Evolutionary conservation across 208 protist species (phyloP).

Genomic region (Acanthamoeba castellanii): DNA sequence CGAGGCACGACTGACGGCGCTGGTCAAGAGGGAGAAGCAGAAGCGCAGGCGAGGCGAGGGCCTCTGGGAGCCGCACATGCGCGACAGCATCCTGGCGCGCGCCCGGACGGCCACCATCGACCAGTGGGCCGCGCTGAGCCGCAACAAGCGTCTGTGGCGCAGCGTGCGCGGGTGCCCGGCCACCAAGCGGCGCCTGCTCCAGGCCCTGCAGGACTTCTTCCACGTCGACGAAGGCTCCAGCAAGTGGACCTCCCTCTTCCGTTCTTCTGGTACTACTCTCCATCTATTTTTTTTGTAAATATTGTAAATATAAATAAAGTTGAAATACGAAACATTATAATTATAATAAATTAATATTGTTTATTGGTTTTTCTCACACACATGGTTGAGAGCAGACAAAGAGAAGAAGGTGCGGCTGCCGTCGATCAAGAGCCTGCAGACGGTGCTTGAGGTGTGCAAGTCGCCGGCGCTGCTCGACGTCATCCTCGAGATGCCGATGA

Average conservation of each 20-base stretch:
- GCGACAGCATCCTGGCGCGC: background rate
- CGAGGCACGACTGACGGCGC: background rate
- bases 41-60: background rate
- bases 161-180: background rate
- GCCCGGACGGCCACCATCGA: background rate
- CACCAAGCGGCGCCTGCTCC: background rate
- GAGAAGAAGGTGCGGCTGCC: background rate
- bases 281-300: background rate
- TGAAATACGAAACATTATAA: too few species aligned
- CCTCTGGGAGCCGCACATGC: background rate
- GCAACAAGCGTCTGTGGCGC: background rate
- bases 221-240: background rate
- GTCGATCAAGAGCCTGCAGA: background rate
- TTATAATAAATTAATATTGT: too few species aligned
- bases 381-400: background rate
- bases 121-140: background rate
- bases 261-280: background rate
- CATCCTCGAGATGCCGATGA: background rate
- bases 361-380: too few species aligned
- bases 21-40: background rate
- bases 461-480: background rate
- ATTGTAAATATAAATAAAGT: fast-evolving
- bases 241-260: background rate
- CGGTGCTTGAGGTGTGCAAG: background rate
- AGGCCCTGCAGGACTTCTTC: background rate